These are phyloP conservation scores for Sphaerulina vaccinii DNA, from an alignment of 2,329 filamentous ascomycete genomes.

Conservation along the genomic window DNA sequence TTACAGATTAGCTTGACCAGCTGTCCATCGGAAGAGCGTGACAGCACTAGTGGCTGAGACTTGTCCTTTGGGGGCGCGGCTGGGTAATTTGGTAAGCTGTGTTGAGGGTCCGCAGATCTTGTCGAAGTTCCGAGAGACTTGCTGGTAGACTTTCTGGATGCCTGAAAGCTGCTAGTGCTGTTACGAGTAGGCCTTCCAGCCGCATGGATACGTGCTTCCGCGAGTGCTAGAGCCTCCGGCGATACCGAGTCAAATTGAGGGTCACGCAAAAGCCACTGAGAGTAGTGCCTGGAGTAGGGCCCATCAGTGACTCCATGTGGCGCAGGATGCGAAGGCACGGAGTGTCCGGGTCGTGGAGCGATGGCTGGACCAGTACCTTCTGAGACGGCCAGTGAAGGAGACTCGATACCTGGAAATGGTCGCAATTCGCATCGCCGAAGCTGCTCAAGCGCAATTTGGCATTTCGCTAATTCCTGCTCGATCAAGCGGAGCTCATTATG, in stretches of 20 bases:
- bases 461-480: slow-evolving; percentile 94
- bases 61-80: slow-evolving; percentile 70
- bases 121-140: slow-evolving; percentile 60
- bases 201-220: slow-evolving; percentile 23
- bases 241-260: slow-evolving; percentile 69
- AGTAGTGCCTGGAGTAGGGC: slow-evolving; percentile 90
- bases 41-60: slow-evolving; percentile 73
- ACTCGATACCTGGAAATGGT: slow-evolving; percentile 74
- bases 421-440: slow-evolving; percentile 88
- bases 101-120: slow-evolving; percentile 54
- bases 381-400: slow-evolving; percentile 67
- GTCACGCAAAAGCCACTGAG: slow-evolving; percentile 91
- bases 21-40: slow-evolving; percentile 76
- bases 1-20: slow-evolving; percentile 85
- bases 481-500: slow-evolving; percentile 92
- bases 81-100: slow-evolving; percentile 63
- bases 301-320: slow-evolving; percentile 90
- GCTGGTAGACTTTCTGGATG: slow-evolving; percentile 45
- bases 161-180: slow-evolving; percentile 53
- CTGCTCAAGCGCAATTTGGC: slow-evolving; percentile 89
- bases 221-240: slow-evolving; percentile 24
- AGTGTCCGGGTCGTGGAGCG: slow-evolving; percentile 59
- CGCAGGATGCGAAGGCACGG: slow-evolving; percentile 72
- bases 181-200: slow-evolving; percentile 81
- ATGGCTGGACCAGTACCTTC: slow-evolving; percentile 72